phyloP scores from a whole-genome alignment of 441 rosid genomes.

The Eugenia klotzschiana region DNA sequence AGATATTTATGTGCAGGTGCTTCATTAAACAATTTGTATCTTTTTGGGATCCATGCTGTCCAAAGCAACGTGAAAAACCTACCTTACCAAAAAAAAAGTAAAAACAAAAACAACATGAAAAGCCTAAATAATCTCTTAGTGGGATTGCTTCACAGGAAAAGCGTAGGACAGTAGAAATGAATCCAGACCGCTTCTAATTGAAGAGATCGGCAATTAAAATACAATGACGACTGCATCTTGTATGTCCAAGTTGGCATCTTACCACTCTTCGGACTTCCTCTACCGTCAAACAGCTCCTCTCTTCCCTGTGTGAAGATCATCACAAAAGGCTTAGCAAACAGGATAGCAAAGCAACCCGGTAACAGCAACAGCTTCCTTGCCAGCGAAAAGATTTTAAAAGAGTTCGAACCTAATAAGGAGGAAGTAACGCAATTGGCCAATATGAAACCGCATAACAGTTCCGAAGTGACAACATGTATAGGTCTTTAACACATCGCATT shows the following conservation, averaged over 20 bases:
- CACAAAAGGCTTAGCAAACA: no score
- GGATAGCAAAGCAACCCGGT: no score
- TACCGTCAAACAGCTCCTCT: no score
- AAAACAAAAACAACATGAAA: no score
- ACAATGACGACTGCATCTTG: neutral
- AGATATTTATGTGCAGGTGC: neutral
- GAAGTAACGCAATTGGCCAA: neutral
- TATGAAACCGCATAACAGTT: neutral
- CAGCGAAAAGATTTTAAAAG: rapidly evolving
- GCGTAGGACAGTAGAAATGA: neutral
- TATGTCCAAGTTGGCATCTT: neutral
- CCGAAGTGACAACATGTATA: neutral
- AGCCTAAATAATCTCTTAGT: neutral
- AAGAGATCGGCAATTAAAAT: neutral
- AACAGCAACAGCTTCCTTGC: neutral
- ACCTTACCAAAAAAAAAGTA: no score
- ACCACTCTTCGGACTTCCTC: no score
- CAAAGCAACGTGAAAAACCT: neutral
- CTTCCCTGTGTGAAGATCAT: no score
- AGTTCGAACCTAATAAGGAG: neutral
- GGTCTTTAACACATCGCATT: neutral
- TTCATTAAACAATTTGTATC: neutral
- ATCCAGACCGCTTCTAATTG: neutral
- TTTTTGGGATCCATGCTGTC: neutral
- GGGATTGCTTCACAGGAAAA: neutral